phyloP scores from a whole-genome alignment of 208 protist species.

The Acanthamoeba lugdunensis region DNA sequence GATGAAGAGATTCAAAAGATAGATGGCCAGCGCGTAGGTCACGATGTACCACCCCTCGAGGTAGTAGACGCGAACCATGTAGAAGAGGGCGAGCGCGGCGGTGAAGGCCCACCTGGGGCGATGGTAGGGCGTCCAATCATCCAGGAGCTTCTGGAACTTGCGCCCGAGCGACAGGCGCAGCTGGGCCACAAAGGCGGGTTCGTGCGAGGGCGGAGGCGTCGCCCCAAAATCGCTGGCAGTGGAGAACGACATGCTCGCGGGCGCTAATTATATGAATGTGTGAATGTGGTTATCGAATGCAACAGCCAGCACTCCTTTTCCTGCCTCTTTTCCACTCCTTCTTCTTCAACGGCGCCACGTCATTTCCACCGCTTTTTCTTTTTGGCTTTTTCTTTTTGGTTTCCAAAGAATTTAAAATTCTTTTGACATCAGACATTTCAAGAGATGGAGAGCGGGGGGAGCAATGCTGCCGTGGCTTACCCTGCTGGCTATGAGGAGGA shows the following conservation, averaged over 20 bases:
- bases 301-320: too few relatives aligned
- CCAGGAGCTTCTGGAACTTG: slow-evolving; percentile 49
- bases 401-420: too few relatives aligned
- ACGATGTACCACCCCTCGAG: slow-evolving; percentile 90
- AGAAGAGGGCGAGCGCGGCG: slow-evolving; percentile 67
- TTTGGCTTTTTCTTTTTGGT: too few relatives aligned
- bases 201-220: neutral
- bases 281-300: too few relatives aligned
- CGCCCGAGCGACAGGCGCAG: neutral
- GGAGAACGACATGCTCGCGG: neutral
- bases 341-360: too few relatives aligned
- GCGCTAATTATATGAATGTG: neutral
- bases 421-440: too few relatives aligned
- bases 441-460: too few relatives aligned
- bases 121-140: slow-evolving; percentile 40
- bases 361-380: too few relatives aligned
- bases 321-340: too few relatives aligned
- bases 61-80: slow-evolving; percentile 76
- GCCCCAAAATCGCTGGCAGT: neutral
- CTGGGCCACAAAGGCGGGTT: slow-evolving; percentile 12
- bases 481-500: neutral
- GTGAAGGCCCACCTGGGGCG: slow-evolving; percentile 77
- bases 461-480: too few relatives aligned
- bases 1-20: slow-evolving; percentile 95
- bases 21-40: slow-evolving; percentile 96